phyloP scores from a whole-genome alignment of 1,284 basidiomycete species.

The Heimioporus retisporus region DNA sequence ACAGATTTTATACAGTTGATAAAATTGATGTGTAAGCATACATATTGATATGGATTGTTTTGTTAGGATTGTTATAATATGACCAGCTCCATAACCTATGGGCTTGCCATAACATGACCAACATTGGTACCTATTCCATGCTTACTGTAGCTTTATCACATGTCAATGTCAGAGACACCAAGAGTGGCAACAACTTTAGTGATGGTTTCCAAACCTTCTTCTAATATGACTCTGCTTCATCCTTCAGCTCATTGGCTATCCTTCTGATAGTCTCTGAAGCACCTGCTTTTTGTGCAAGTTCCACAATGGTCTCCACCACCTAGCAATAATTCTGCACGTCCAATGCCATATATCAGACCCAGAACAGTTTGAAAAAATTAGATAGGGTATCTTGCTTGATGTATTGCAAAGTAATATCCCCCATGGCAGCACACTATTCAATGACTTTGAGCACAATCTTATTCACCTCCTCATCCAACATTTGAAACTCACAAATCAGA shows the following conservation, averaged over 20 bases:
- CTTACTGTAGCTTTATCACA: too few relatives aligned
- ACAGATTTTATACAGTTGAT: too few relatives aligned
- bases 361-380: constrained; percentile 99
- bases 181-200: constrained; percentile 95
- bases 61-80: too few relatives aligned
- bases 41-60: too few relatives aligned
- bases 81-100: too few relatives aligned
- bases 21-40: too few relatives aligned
- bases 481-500: constrained; percentile 99
- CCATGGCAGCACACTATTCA: constrained; percentile 98
- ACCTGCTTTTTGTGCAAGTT: constrained; percentile 96
- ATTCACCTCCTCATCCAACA: constrained; percentile 99
- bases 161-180: constrained; percentile 98
- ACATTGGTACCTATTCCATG: too few relatives aligned
- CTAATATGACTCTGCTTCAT: constrained; percentile 96
- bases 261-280: constrained; percentile 96
- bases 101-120: too few relatives aligned
- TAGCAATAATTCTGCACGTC: constrained; percentile 97
- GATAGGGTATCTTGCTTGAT: constrained; percentile 98
- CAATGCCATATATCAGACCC: constrained; percentile 98
- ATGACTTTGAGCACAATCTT: constrained; percentile 99
- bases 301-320: constrained; percentile 98
- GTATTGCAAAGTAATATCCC: constrained; percentile 94
- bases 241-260: constrained; percentile 97
- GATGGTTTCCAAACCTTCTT: constrained; percentile 99